Conservation (phyloP, 768 basidiomycete genomes). For the Trametes cubensis region DNA sequence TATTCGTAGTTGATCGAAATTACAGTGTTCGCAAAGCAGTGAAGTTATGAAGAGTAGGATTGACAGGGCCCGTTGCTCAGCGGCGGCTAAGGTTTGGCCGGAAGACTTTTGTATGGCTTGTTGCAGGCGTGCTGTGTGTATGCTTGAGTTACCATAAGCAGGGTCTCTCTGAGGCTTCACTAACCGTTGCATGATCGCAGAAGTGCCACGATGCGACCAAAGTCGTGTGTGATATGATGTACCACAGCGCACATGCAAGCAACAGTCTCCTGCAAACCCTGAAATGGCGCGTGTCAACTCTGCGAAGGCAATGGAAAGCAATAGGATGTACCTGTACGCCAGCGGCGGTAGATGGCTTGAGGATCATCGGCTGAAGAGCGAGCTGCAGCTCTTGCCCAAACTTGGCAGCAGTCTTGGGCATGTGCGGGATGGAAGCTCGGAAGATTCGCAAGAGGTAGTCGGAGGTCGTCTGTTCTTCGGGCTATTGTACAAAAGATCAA, state of each 20-base stretch:
- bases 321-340: conserved; percentile 58
- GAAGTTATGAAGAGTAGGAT: conserved; percentile 85
- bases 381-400: conserved; percentile 87
- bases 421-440: conserved; percentile 77
- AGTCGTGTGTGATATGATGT: conserved; percentile 86
- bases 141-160: too few species aligned
- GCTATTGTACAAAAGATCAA: conserved; percentile 42
- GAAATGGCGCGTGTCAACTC: not conserved
- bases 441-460: conserved; percentile 92
- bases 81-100: conserved; percentile 43
- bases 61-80: conserved; percentile 58
- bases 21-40: conserved; percentile 84
- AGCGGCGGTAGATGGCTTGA: conserved; percentile 74
- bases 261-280: conserved; percentile 90
- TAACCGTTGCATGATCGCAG: conserved; percentile 85
- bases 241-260: conserved; percentile 91
- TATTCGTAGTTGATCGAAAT: conserved; percentile 76
- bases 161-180: conserved; percentile 19
- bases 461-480: conserved; percentile 80
- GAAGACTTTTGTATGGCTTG: conserved; percentile 52
- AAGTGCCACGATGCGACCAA: conserved; percentile 71
- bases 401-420: conserved; percentile 87
- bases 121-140: conserved; percentile 57
- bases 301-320: too few species aligned
- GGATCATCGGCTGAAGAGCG: conserved; percentile 87